These are phyloP conservation scores for Meyerozyma guilliermondii DNA, from an alignment of 1,139 yeast species.

Conservation along the genomic window DNA sequence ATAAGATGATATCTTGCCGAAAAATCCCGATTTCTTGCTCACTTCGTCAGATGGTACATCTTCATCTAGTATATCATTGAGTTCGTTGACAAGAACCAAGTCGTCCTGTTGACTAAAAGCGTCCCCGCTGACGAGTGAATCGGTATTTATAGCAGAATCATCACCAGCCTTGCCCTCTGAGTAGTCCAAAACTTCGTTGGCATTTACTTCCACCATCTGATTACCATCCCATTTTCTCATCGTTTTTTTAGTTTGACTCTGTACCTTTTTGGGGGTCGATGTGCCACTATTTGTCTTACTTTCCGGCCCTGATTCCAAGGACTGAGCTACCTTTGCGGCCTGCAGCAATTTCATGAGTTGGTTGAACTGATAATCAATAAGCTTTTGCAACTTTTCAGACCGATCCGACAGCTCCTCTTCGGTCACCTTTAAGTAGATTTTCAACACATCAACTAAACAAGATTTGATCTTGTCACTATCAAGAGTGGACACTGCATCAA, in stretches of 20 bases:
- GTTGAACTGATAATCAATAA: conserved; percentile 38
- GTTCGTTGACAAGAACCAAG: conserved; percentile 38
- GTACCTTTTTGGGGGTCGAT: conserved; percentile 13
- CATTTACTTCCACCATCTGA: conserved; percentile 24
- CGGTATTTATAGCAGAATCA: conserved; percentile 42
- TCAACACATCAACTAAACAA: conserved; percentile 30
- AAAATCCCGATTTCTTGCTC: conserved; percentile 19
- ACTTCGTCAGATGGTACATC: conserved; percentile 24
- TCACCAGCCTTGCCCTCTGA: conserved; percentile 29
- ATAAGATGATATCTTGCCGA: conserved; percentile 32
- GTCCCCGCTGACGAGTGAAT: conserved; percentile 22
- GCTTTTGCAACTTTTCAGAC: conserved; percentile 21
- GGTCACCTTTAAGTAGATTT: conserved; percentile 25
- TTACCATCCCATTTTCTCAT: conserved; percentile 47
- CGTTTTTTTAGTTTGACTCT: conserved; percentile 20
- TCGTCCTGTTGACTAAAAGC: conserved; percentile 38
- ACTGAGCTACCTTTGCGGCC: neutral
- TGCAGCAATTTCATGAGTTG: conserved; percentile 31
- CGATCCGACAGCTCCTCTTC: conserved; percentile 15
- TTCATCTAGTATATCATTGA: conserved; percentile 37
- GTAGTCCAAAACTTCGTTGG: conserved; percentile 29
- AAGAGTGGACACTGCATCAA: conserved; percentile 37
- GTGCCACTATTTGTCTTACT: conserved; percentile 9
- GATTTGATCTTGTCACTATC: conserved; percentile 36
- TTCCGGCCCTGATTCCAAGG: neutral